These are phyloP conservation scores for Chlamydomonas sp. DNA, from an alignment of 139 green algal species.

Conservation along the genomic window DNA sequence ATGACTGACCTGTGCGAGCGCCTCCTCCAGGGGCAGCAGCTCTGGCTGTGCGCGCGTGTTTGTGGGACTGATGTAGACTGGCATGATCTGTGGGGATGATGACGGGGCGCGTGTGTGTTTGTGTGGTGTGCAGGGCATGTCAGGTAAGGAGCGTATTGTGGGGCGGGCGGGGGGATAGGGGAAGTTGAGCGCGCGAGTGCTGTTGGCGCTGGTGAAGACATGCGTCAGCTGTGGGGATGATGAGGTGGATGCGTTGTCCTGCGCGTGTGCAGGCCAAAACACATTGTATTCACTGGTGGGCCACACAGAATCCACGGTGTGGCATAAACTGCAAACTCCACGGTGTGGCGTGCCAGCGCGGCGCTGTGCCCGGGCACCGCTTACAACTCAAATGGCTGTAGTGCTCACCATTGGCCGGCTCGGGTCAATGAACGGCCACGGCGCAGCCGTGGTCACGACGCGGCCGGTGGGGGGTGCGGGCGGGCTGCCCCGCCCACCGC, in stretches of 20 bases:
- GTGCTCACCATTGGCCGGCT: neutral
- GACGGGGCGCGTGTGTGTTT: too few relatives aligned
- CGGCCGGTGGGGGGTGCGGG: neutral
- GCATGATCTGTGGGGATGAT: too few relatives aligned
- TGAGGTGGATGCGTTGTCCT: neutral
- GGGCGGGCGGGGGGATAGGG: neutral
- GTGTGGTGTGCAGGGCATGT: too few relatives aligned
- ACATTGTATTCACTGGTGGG: conserved; percentile 1
- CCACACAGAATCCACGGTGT: too few relatives aligned
- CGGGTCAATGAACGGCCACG: conserved; percentile 16
- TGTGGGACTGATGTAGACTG: too few relatives aligned
- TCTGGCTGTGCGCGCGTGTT: too few relatives aligned
- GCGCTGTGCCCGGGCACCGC: neutral
- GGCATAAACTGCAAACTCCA: neutral
- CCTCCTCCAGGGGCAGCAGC: too few relatives aligned
- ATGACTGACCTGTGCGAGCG: too few relatives aligned
- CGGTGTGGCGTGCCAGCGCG: neutral
- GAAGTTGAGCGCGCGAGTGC: too few relatives aligned
- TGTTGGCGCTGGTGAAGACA: too few relatives aligned
- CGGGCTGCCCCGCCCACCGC: too few relatives aligned
- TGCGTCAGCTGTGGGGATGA: too few relatives aligned
- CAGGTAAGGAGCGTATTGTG: neutral
- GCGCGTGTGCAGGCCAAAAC: neutral
- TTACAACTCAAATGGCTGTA: neutral
- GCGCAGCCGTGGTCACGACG: conserved; percentile 9